A percentile compares a stretch with the other conserved stretches of the same genome.
Evolutionary conservation across 192 early-diverging fungal genomes (phyloP).

Genomic region (Obelidium mucronatum): DNA sequence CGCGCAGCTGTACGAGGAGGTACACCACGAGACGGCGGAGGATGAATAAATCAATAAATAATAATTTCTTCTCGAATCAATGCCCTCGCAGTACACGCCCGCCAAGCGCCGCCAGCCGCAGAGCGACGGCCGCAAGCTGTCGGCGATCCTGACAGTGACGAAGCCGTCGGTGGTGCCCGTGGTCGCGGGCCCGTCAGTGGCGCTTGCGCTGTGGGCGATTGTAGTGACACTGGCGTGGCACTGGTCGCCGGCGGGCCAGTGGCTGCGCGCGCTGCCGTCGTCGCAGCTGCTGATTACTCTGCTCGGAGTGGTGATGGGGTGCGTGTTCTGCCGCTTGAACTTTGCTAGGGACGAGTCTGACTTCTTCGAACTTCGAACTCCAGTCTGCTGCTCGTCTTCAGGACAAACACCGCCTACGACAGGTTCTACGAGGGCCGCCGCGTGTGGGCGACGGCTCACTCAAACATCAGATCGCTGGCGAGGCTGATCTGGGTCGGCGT

Average conservation of each 20-base stretch:
- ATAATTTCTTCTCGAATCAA: no score
- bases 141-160: not conserved
- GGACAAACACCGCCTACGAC: not conserved
- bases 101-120: not conserved
- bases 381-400: not conserved
- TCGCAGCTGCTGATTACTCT: conserved; percentile 44
- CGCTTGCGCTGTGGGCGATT: not conserved
- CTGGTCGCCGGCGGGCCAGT: not conserved
- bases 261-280: conserved; percentile 31
- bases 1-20: not conserved
- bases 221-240: not conserved
- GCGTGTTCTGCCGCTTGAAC: no score
- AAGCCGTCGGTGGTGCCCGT: not conserved
- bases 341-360: no score
- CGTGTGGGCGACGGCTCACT: conserved; percentile 76
- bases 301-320: conserved; percentile 39
- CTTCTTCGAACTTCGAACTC: not conserved
- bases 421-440: conserved; percentile 80
- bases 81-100: no score
- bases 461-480: conserved; percentile 77
- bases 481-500: conserved; percentile 75
- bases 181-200: not conserved
- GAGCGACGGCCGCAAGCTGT: not conserved
- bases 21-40: not conserved
- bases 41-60: not conserved